Percentiles rank a stretch among this genome's conserved stretches.
Evolutionary conservation across 2,329 filamentous ascomycete genomes (phyloP).

Genomic region (Aspergillus flavus): DNA sequence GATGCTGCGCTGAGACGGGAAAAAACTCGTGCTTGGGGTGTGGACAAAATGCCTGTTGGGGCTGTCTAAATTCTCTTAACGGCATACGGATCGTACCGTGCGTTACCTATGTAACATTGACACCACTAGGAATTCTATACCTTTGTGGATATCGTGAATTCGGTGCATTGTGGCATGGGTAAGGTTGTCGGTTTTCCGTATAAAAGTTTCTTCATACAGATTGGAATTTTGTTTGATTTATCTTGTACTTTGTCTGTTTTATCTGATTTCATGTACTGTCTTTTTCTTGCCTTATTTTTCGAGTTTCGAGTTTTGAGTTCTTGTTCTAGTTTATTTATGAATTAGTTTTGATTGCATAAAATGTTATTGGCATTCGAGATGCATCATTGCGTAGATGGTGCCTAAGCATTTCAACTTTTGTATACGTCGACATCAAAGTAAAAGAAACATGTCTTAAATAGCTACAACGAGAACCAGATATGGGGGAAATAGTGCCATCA

Average conservation of each 20-base stretch:
- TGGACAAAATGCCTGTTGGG: constrained; percentile 29
- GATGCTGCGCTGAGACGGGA: constrained; percentile 40
- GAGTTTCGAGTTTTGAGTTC: background rate
- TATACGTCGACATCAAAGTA: constrained; percentile 15
- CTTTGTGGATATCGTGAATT: background rate
- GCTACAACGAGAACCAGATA: constrained; percentile 12
- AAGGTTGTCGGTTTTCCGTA: background rate
- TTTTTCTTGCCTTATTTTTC: background rate
- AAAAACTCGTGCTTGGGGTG: constrained; percentile 25
- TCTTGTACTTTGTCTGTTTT: background rate
- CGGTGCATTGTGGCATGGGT: background rate
- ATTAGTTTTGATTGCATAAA: background rate
- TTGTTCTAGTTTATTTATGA: background rate
- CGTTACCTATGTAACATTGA: background rate
- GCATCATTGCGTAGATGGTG: background rate
- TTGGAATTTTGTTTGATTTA: background rate
- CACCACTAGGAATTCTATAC: background rate
- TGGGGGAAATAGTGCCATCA: constrained; percentile 10
- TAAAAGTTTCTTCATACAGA: background rate
- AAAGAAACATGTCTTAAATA: constrained; percentile 10
- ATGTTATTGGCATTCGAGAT: constrained; percentile 2
- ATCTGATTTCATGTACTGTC: background rate
- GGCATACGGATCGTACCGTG: background rate
- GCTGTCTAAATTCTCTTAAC: constrained; percentile 19
- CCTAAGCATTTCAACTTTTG: constrained; percentile 13